phyloP scores from a whole-genome alignment of 768 basidiomycete species.

The Rhizopogon sp. region DNA sequence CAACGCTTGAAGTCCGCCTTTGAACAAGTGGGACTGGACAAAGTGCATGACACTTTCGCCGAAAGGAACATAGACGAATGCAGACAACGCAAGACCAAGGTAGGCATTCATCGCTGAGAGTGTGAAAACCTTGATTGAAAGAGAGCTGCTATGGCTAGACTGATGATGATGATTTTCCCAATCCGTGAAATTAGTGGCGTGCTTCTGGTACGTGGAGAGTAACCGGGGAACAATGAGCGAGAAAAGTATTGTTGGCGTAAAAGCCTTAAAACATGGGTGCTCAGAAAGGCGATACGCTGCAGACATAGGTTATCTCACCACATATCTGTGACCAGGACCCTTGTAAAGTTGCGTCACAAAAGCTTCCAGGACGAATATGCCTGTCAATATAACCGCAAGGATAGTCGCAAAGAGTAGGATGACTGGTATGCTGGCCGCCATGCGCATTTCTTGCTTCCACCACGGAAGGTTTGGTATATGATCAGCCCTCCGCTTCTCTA shows the following conservation, averaged over 20 bases:
- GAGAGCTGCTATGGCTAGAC: constrained; percentile 67
- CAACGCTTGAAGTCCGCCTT: constrained; percentile 14
- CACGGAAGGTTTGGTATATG: constrained; percentile 54
- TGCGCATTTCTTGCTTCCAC: constrained; percentile 71
- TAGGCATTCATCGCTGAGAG: constrained; percentile 88
- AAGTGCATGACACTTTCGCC: constrained; percentile 77
- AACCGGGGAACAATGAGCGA: constrained; percentile 75
- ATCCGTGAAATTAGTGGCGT: constrained; percentile 64
- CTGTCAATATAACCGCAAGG: constrained; percentile 67
- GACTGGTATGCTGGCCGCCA: constrained; percentile 64
- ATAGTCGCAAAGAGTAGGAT: constrained; percentile 68
- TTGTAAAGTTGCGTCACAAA: constrained; percentile 87
- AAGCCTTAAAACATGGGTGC: constrained; percentile 42
- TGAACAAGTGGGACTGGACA: constrained; percentile 29
- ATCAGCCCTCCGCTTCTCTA: constrained; percentile 67
- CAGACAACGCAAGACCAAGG: constrained; percentile 86
- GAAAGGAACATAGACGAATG: constrained; percentile 94
- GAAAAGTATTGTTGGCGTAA: constrained; percentile 83
- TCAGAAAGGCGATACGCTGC: background rate
- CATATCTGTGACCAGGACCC: constrained; percentile 74
- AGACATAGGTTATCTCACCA: constrained; percentile 49
- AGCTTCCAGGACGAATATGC: constrained; percentile 84
- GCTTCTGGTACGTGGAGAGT: constrained; percentile 63
- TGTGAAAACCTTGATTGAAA: constrained; percentile 89
- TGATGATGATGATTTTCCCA: constrained; percentile 93